Evolutionary conservation across 352 stramenopile species (phyloP).

Genomic region (Phytophthora boehmeriae): DNA sequence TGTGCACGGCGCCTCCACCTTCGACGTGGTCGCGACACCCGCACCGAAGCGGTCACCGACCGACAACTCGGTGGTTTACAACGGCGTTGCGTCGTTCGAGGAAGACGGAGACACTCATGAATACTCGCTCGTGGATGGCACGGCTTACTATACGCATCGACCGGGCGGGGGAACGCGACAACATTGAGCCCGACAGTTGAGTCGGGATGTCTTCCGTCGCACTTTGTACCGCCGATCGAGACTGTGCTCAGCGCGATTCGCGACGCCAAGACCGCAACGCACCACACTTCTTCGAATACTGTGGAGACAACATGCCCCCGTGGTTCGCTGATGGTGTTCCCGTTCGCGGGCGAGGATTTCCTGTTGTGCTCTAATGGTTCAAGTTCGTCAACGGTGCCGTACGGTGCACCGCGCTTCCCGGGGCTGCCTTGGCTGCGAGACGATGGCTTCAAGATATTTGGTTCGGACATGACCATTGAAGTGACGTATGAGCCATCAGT

Average conservation of each 20-base stretch:
- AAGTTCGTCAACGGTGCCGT: neutral
- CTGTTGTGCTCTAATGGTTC: slow-evolving; percentile 37
- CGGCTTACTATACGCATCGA: slow-evolving; percentile 38
- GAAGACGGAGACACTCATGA: slow-evolving; percentile 31
- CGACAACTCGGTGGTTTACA: slow-evolving; percentile 36
- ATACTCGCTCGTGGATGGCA: slow-evolving; percentile 45
- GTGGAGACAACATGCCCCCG: slow-evolving; percentile 19
- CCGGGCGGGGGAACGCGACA: neutral
- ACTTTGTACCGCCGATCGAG: slow-evolving; percentile 36
- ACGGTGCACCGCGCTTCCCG: neutral
- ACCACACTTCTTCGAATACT: neutral
- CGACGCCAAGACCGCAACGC: slow-evolving; percentile 13
- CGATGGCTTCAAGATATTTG: slow-evolving; percentile 46
- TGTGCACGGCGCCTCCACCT: slow-evolving; percentile 36
- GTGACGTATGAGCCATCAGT: slow-evolving; percentile 36
- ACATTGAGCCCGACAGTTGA: neutral
- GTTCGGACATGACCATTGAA: slow-evolving; percentile 43
- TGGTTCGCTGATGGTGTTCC: slow-evolving; percentile 32
- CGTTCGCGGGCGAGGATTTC: slow-evolving; percentile 51
- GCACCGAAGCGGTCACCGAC: slow-evolving; percentile 14
- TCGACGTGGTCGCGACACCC: slow-evolving; percentile 43
- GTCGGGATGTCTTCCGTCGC: slow-evolving; percentile 31
- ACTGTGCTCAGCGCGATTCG: slow-evolving; percentile 38
- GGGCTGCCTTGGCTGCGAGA: slow-evolving; percentile 21
- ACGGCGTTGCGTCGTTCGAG: slow-evolving; percentile 38